phyloP scores from a whole-genome alignment of 352 stramenopile genomes.

The Albugo laibachii region DNA sequence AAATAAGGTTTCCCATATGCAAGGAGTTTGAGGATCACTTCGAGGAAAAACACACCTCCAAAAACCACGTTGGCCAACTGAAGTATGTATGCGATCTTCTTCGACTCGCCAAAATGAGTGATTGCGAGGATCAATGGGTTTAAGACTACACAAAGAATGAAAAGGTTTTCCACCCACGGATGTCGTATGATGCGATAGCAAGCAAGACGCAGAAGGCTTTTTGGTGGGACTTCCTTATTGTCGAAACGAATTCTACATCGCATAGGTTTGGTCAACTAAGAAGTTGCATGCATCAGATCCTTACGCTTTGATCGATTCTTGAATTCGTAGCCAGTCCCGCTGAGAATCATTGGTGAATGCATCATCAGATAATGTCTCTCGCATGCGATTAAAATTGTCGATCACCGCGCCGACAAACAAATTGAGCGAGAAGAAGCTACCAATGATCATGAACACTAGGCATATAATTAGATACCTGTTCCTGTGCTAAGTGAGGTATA shows the following conservation, averaged over 20 bases:
- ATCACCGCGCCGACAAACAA: constrained; percentile 79
- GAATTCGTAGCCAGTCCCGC: constrained; percentile 39
- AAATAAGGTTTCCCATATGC: constrained; percentile 39
- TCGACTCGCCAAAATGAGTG: constrained; percentile 15
- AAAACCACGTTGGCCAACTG: constrained; percentile 21
- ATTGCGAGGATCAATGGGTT: constrained; percentile 23
- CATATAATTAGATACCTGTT: background rate
- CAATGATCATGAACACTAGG: constrained; percentile 64
- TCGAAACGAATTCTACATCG: constrained; percentile 10
- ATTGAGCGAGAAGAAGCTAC: constrained; percentile 74
- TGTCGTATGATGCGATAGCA: constrained; percentile 19
- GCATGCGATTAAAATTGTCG: constrained; percentile 68
- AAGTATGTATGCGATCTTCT: constrained; percentile 5
- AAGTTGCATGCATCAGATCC: background rate
- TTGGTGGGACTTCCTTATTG: constrained; percentile 11
- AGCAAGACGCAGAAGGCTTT: constrained; percentile 5
- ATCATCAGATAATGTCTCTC: constrained; percentile 16
- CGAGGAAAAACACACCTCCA: constrained; percentile 29
- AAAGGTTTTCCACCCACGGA: constrained; percentile 12
- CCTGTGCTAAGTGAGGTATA: background rate
- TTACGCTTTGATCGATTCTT: constrained; percentile 15
- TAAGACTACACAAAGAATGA: constrained; percentile 14
- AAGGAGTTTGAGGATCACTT: constrained; percentile 42
- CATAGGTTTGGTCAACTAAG: background rate
- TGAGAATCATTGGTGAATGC: constrained; percentile 41